These are phyloP conservation scores for Papilionanthe hybrid DNA, from an alignment of 116 monocot species.

Conservation along the genomic window DNA sequence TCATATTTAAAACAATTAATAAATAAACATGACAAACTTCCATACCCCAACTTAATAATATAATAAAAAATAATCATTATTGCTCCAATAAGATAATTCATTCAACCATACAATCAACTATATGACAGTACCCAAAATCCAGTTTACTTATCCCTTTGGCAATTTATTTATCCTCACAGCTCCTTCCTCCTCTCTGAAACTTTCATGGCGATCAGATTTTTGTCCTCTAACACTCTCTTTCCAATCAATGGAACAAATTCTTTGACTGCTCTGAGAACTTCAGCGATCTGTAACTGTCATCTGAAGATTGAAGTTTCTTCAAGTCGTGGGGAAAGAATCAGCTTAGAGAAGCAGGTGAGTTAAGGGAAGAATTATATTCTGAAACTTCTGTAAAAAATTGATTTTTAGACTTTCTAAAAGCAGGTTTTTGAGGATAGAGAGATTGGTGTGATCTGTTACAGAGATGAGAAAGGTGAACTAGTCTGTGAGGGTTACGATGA, in stretches of 20 bases:
- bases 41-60: too few relatives aligned
- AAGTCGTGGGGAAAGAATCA: background rate
- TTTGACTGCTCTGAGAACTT: background rate
- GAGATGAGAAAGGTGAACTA: conserved; percentile 36
- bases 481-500: conserved; percentile 68
- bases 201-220: background rate
- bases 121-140: too few relatives aligned
- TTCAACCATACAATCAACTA: too few relatives aligned
- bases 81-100: too few relatives aligned
- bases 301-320: background rate
- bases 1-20: too few relatives aligned
- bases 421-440: conserved; percentile 45
- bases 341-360: background rate
- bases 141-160: too few relatives aligned
- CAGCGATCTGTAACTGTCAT: background rate
- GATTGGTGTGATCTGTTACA: conserved; percentile 37
- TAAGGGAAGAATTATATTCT: background rate
- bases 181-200: background rate
- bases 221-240: background rate
- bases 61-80: too few relatives aligned
- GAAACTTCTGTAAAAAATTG: background rate
- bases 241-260: background rate
- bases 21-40: too few relatives aligned
- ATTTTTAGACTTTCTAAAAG: background rate
- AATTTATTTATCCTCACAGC: too few relatives aligned